Percentiles rank a stretch among this genome's conserved stretches.
phyloP scores from a whole-genome alignment of 148 eudicot genomes.

The Selenicereus undatus region DNA sequence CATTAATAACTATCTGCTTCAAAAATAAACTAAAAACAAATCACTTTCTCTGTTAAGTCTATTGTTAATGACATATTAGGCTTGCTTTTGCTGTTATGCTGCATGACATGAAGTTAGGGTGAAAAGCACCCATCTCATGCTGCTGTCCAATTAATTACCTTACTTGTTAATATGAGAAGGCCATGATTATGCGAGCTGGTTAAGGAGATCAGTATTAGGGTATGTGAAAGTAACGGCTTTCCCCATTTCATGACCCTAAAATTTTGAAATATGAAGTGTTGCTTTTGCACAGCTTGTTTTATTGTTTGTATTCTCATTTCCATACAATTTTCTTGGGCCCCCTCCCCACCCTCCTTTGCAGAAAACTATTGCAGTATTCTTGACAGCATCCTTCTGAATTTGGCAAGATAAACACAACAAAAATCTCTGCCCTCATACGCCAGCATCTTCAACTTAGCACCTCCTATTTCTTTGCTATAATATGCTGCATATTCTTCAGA shows the following conservation, averaged over 20 bases:
- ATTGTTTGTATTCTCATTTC: conserved; percentile 44
- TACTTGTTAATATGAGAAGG: neutral
- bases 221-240: conserved; percentile 8
- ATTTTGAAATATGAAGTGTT: conserved; percentile 32
- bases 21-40: neutral
- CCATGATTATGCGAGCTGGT: neutral
- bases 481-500: neutral
- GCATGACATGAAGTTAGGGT: conserved; percentile 1
- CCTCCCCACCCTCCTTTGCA: conserved; percentile 26
- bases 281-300: conserved; percentile 42
- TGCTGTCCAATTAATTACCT: neutral
- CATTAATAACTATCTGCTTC: neutral
- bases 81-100: too few species aligned
- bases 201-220: neutral
- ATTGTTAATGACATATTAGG: neutral
- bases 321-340: conserved; percentile 28
- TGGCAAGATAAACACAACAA: conserved; percentile 27
- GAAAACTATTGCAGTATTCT: conserved; percentile 29
- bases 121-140: neutral
- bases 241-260: conserved; percentile 1
- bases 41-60: neutral
- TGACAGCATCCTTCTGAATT: conserved; percentile 22
- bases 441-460: too few species aligned
- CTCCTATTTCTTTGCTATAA: conserved; percentile 4
- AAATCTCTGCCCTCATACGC: neutral